phyloP scores from a whole-genome alignment of 257 asterid species.

The Prunella vulgaris region DNA sequence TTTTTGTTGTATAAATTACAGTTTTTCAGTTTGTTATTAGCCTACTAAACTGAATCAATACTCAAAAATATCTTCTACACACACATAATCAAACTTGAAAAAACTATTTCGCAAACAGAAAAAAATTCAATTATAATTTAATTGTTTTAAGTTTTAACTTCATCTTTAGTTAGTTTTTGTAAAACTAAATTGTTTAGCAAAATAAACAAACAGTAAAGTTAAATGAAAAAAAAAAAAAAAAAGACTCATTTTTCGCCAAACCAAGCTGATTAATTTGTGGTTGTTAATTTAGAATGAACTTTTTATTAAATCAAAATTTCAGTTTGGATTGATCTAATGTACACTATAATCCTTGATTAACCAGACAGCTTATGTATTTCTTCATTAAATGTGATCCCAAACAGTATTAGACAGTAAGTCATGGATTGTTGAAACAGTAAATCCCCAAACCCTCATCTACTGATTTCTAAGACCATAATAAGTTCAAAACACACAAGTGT shows the following conservation, averaged over 20 bases:
- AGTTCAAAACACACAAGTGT: background rate
- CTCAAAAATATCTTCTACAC: background rate
- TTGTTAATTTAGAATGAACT: background rate
- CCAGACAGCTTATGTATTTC: constrained; percentile 2
- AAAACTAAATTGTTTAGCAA: background rate
- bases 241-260: background rate
- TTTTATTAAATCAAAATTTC: background rate
- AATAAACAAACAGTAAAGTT: background rate
- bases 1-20: background rate
- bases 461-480: background rate
- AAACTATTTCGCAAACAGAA: background rate
- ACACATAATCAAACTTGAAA: background rate
- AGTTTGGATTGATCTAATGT: background rate
- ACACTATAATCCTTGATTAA: background rate
- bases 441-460: background rate
- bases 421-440: background rate
- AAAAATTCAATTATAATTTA: background rate
- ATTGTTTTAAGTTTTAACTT: background rate
- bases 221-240: background rate
- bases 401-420: background rate
- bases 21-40: background rate
- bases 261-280: background rate
- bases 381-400: background rate
- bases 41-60: background rate
- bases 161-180: background rate